Evolutionary conservation across 352 stramenopile species (phyloP), one percentile per base, ranked within the genome.

Genomic region (Globisporangium heterothallicum): DNA sequence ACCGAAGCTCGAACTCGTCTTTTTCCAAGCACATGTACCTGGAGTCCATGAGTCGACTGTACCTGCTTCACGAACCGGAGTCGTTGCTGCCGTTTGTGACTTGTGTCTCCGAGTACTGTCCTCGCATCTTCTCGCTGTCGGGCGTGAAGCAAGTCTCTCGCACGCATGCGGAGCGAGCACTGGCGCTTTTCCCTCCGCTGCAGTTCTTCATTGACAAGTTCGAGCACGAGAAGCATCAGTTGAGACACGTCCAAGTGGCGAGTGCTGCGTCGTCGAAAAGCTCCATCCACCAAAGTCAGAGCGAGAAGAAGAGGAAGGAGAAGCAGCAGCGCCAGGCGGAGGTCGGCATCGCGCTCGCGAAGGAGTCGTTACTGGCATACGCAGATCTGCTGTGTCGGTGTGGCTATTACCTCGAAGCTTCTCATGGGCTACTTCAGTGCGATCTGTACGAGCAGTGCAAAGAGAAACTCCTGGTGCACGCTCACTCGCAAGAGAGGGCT

Each of bases 21-120:
- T 90, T 88, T 45, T 88, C 79, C 34, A 91, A 91, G 62, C 80
- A 93, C 66, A 85, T 93, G 76, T 94, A 94, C 55, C 68, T 94
- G 45, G 84, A 94, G 59, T 87, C 72, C 3, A 86, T 92, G 73
- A 72, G 66, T 27, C 77, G 84, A 1, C 61, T 94, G 52, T 92
- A 91, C 56, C 50, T 88, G n/a, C 58, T 89, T 26, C 78, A 94
- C 24, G 67, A 84, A 38, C 78, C 84, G 5, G 40, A 35, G 14
- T 60, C 63, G 19, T 45, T 92, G 26, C 54, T 86, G 50, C 49
- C 69, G 24, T 92, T 94, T 46, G 70, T 94, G 13, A 40, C 30
- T 16, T 82, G 67, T 49, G 68, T 92, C 38, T 68, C 74, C 19
- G 55, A 66, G 42, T 86, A 73, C 42, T 86, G 69, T 25, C 81